Conservation (phyloP, 176 grass and related monocot genomes). For the Musa itinerans region DNA sequence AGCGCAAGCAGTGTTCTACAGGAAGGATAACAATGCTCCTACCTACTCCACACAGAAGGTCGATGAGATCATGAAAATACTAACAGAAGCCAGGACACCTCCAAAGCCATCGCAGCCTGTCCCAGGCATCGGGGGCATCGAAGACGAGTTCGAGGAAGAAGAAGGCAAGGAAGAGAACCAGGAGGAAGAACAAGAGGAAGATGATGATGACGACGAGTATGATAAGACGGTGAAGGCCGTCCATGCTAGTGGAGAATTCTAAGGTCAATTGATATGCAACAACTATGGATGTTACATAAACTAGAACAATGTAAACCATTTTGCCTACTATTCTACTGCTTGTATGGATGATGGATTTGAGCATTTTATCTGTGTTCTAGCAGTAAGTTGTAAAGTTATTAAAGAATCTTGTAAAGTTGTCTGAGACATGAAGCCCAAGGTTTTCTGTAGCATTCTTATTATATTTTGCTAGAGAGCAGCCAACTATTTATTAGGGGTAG, state of each 20-base stretch:
- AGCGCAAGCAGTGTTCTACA: conserved; percentile 61
- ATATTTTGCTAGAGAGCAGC: not conserved
- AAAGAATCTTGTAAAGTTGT: not conserved
- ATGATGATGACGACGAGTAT: conserved; percentile 41
- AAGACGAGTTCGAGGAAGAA: conserved; percentile 29
- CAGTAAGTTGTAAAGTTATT: not conserved
- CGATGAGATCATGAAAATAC: conserved; percentile 68
- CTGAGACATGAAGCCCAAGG: not conserved
- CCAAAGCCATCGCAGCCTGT: conserved; percentile 22
- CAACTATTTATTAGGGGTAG: not conserved
- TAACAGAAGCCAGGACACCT: conserved; percentile 61
- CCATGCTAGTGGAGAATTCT: conserved; percentile 59
- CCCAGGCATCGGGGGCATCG: conserved; percentile 36
- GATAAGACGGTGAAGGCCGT: conserved; percentile 54
- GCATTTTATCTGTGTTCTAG: not conserved
- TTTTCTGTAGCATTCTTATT: not conserved
- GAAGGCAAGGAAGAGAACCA: conserved; percentile 11
- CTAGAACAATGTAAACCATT: not conserved
- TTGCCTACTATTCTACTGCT: not conserved
- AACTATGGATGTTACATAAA: not conserved
- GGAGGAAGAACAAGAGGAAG: conserved; percentile 21
- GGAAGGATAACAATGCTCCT: conserved; percentile 26
- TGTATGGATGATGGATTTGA: not conserved
- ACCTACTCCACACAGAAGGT: conserved; percentile 51
- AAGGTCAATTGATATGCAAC: conserved; percentile 17